These are phyloP conservation scores for Scedosporium minutisporum DNA, from an alignment of 2,329 filamentous ascomycete genomes.

Conservation along the genomic window DNA sequence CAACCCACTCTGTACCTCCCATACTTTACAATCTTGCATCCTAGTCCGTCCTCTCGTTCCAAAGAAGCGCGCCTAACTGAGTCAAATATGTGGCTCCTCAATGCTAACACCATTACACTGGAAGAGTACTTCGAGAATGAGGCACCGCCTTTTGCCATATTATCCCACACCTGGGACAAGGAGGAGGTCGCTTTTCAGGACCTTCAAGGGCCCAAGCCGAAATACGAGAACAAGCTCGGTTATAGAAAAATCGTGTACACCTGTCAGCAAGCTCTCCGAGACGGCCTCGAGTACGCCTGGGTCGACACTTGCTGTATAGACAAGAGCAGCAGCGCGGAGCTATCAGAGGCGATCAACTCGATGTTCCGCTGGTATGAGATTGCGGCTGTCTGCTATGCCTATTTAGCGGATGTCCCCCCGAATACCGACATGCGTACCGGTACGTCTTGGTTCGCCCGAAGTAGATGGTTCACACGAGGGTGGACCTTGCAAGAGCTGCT, in stretches of 20 bases:
- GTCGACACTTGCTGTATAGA: constrained; percentile 18
- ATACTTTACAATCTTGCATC: no score
- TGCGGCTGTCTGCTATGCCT: constrained; percentile 16
- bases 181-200: constrained; percentile 8
- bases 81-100: no score
- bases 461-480: constrained; percentile 15
- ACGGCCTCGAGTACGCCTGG: constrained; percentile 7
- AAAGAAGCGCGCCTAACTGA: no score
- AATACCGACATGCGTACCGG: constrained; percentile 4
- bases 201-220: constrained; percentile 6
- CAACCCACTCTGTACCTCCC: no score
- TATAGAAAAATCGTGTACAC: constrained; percentile 5
- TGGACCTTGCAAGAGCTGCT: constrained; percentile 24
- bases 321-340: constrained; percentile 15
- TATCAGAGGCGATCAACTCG: constrained; percentile 18
- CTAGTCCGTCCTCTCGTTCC: no score
- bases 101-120: no score
- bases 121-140: constrained; percentile 8
- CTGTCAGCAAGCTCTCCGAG: constrained; percentile 7
- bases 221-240: neutral
- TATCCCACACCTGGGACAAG: constrained; percentile 10
- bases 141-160: constrained; percentile 7
- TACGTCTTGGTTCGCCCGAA: constrained; percentile 6
- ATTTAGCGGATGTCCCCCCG: constrained; percentile 13
- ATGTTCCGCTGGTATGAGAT: constrained; percentile 17